Conservation (phyloP, 148 eudicot genomes). For the Vaccinium myrtillus region DNA sequence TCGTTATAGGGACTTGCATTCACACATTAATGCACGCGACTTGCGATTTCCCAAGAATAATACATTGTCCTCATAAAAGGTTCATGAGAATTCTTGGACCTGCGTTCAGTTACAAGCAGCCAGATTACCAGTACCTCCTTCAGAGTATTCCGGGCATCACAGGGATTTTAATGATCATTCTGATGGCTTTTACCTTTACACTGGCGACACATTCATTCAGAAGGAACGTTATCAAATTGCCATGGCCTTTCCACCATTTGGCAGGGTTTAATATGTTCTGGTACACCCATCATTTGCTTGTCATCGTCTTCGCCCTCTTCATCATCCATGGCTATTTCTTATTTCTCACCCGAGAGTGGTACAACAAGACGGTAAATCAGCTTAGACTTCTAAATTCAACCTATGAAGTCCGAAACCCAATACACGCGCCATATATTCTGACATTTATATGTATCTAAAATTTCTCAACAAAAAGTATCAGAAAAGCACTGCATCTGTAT, state of each 20-base stretch:
- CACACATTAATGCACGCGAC: conserved; percentile 57
- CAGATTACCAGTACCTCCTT: conserved; percentile 51
- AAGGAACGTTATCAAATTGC: conserved; percentile 77
- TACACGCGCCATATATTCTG: background rate
- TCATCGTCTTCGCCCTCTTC: conserved; percentile 62
- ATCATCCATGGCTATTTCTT: conserved; percentile 75
- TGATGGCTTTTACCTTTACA: conserved; percentile 75
- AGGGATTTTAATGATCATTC: conserved; percentile 61
- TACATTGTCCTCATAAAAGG: conserved; percentile 31
- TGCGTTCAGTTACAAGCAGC: conserved; percentile 50
- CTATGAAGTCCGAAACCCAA: background rate
- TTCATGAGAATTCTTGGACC: conserved; percentile 54
- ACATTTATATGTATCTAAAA: background rate
- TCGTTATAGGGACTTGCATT: conserved; percentile 48
- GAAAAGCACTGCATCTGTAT: background rate
- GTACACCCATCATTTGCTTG: conserved; percentile 88
- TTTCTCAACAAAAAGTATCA: background rate
- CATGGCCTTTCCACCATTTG: conserved; percentile 59
- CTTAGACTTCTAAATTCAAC: conserved; percentile 1
- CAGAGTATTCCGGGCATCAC: conserved; percentile 53
- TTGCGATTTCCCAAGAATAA: conserved; percentile 63
- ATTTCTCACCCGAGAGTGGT: conserved; percentile 62
- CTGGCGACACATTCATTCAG: conserved; percentile 83
- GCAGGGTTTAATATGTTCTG: conserved; percentile 96
- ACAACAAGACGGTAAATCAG: conserved; percentile 70